Conservation (phyloP, 2,329 filamentous ascomycete species). For the Xylaria hypoxylon region DNA sequence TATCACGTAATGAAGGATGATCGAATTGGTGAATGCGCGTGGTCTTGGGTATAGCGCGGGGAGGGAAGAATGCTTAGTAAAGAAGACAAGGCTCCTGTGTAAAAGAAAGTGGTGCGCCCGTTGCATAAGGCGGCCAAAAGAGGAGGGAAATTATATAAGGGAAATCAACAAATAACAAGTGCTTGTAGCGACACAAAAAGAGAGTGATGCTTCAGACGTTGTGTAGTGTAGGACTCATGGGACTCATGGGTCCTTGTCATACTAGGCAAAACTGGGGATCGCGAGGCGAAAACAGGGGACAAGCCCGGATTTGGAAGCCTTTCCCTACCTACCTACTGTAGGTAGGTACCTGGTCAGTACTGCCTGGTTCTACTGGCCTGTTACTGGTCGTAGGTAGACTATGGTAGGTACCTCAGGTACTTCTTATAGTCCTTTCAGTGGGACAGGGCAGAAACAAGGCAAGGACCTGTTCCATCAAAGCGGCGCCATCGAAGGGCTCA, state of each 20-base stretch:
- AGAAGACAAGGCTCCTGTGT: constrained; percentile 13
- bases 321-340: constrained; percentile 5
- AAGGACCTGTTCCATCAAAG: too few relatives aligned
- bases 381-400: too few relatives aligned
- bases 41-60: constrained; percentile 14
- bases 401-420: neutral
- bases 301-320: constrained; percentile 26
- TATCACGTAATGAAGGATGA: constrained; percentile 1
- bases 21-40: constrained; percentile 5
- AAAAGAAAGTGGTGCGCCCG: constrained; percentile 35
- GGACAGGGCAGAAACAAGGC: too few relatives aligned
- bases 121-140: constrained; percentile 2
- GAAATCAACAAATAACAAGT: constrained; percentile 30
- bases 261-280: constrained; percentile 14
- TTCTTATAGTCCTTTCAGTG: too few relatives aligned
- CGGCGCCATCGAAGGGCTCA: constrained; percentile 20
- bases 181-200: constrained; percentile 12
- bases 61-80: neutral
- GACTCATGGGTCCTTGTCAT: neutral
- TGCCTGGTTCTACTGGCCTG: neutral
- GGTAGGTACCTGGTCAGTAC: too few relatives aligned
- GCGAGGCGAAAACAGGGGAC: constrained; percentile 27
- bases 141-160: constrained; percentile 16
- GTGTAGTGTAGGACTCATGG: constrained; percentile 2
- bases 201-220: constrained; percentile 28